Evolutionary conservation across 2,329 filamentous ascomycete species (phyloP).

Genomic region (Onygenales sp.): DNA sequence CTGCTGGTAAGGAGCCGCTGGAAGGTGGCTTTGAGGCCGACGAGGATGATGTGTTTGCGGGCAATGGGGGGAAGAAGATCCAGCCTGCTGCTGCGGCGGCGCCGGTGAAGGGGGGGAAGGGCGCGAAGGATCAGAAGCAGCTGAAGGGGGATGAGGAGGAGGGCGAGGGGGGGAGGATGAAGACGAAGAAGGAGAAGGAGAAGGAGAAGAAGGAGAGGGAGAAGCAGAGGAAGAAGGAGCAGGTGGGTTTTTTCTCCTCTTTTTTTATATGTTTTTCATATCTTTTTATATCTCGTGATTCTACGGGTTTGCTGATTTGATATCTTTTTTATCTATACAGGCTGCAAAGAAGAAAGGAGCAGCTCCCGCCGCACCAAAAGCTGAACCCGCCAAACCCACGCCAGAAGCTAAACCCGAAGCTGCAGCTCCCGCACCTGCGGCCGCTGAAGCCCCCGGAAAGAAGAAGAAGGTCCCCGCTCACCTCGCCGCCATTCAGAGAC

Average conservation of each 20-base stretch:
- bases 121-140: constrained; percentile 55
- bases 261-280: not conserved
- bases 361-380: constrained; percentile 43
- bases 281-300: not conserved
- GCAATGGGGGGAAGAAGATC: constrained; percentile 63
- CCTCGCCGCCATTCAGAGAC: constrained; percentile 41
- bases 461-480: constrained; percentile 73
- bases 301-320: constrained; percentile 2
- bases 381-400: constrained; percentile 43
- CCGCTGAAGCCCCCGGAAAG: constrained; percentile 45
- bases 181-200: constrained; percentile 98
- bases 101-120: constrained; percentile 43
- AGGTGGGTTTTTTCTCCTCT: constrained; percentile 49
- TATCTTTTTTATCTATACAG: constrained; percentile 30
- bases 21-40: constrained; percentile 80
- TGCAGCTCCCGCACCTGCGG: constrained; percentile 22
- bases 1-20: constrained; percentile 58
- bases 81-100: constrained; percentile 28
- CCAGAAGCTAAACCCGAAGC: constrained; percentile 22
- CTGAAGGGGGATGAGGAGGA: constrained; percentile 40
- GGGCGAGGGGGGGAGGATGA: constrained; percentile 55
- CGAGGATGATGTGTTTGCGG: constrained; percentile 75
- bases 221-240: constrained; percentile 97
- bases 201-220: constrained; percentile 96
- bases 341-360: constrained; percentile 74